Base-by-base conservation (phyloP, 257 asterid species). In the Solanum sejunctum region DNA sequence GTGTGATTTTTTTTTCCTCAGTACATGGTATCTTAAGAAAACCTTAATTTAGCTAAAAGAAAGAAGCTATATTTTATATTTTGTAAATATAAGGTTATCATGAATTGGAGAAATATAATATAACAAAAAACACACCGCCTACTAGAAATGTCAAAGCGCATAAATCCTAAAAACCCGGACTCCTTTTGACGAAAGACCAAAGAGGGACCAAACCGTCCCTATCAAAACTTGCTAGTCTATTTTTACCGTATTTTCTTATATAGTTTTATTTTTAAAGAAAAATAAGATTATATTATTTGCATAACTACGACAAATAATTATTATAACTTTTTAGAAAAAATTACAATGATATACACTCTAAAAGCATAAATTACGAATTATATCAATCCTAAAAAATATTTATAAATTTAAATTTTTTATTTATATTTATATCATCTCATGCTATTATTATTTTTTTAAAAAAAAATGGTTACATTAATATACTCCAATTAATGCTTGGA, bases 101-200 rank as follows among this genome's bases (percentile, higher is more conserved):
- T 21, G 32, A 21, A 60, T n/a, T 20, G 41, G 41, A 36, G 41
- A 36, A 36, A 36, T 36, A 36, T 36, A 36, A 36, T 36, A 36
- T 36, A 36, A 36, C 41, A 5, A 36, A 36, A 36, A 4, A 36
- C 23, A 58, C 60, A 85, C 89, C 86, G 87, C 82, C 89, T 87
- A 79, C 70, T 72, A 61, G 67, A 84, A 63, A 88, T 73, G 28
- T 54, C 64, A 85, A 86, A 43, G 55, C 83, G 83, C 87, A 86
- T 81, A 84, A 86, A 77, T 67, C 87, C 91, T 84, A 49, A 84
- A 89, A 83, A 69, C 28, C 85, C 86, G 91, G 87, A 85, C 88
- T 72, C 86, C 80, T 79, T 85, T 87, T 87, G 88, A 86, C 86
- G 56, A 72, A 83, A 82, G 55, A 77, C 54, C 47, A 51, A 43